Evolutionary conservation across 306 rosid genomes (phyloP).

Genomic region (Corylus heterophylla): DNA sequence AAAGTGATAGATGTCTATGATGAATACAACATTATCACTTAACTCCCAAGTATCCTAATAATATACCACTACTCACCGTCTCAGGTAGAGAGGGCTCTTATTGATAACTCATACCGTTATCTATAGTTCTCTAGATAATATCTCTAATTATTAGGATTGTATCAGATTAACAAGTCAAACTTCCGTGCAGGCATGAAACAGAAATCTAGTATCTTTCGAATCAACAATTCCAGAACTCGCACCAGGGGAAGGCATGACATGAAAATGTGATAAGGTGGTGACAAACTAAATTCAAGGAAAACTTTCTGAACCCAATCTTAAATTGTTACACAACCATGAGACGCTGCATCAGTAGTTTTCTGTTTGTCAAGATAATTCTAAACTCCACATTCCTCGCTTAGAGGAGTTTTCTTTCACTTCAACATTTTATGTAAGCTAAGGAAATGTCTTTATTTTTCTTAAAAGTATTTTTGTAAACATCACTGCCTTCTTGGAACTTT

Average conservation of each 20-base stretch:
- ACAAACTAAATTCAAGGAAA: not conserved
- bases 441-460: not conserved
- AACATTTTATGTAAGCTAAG: not conserved
- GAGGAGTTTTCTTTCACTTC: not conserved
- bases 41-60: too few relatives aligned
- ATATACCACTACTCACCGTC: too few relatives aligned
- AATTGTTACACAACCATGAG: too few relatives aligned
- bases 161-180: not conserved
- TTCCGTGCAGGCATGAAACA: not conserved
- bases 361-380: too few relatives aligned
- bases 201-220: not conserved
- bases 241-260: not conserved
- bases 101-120: too few relatives aligned
- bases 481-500: not conserved
- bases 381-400: not conserved
- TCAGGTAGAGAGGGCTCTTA: too few relatives aligned
- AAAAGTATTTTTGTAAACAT: not conserved
- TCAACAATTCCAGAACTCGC: not conserved
- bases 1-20: too few relatives aligned
- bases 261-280: not conserved
- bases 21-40: too few relatives aligned
- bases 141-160: too few relatives aligned
- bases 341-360: too few relatives aligned
- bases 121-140: too few relatives aligned
- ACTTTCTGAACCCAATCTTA: too few relatives aligned